These are phyloP conservation scores for Psilocybe cyanescens DNA, from an alignment of 768 basidiomycete species.

Conservation along the genomic window DNA sequence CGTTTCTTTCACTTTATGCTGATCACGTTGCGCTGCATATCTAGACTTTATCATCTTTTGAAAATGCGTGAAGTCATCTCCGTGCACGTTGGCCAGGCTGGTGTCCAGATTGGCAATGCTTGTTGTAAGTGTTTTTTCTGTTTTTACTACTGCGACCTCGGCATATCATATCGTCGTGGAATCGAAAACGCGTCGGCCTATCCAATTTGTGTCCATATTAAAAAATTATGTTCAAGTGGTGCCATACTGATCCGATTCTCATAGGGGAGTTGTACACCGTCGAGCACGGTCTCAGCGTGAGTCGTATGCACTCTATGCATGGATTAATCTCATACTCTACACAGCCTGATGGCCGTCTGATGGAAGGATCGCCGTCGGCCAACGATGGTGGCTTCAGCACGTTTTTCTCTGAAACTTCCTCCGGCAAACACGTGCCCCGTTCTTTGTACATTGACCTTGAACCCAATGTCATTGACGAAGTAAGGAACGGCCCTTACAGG, in stretches of 20 bases:
- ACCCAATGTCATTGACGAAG: slow-evolving; percentile 97
- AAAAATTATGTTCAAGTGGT: slow-evolving; percentile 27
- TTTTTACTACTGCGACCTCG: slow-evolving; percentile 14
- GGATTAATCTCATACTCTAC: slow-evolving; percentile 20
- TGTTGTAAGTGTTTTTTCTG: slow-evolving; percentile 76
- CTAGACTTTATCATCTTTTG: slow-evolving; percentile 28
- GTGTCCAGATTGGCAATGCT: slow-evolving; percentile 97
- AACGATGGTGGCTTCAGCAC: slow-evolving; percentile 95
- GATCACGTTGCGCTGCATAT: slow-evolving; percentile 17
- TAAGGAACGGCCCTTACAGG: slow-evolving; percentile 93
- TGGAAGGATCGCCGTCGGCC: slow-evolving; percentile 73
- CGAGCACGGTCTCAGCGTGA: slow-evolving; percentile 96
- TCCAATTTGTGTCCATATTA: slow-evolving; percentile 18
- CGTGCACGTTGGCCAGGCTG: slow-evolving; percentile 98
- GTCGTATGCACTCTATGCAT: slow-evolving; percentile 25
- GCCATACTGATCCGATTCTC: slow-evolving; percentile 44
- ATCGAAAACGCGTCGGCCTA: slow-evolving; percentile 37
- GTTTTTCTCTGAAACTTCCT: slow-evolving; percentile 98
- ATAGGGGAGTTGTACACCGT: slow-evolving; percentile 98
- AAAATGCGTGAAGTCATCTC: slow-evolving; percentile 97
- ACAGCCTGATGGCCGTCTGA: slow-evolving; percentile 93
- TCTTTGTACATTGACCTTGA: slow-evolving; percentile 98
- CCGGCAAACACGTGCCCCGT: slow-evolving; percentile 96
- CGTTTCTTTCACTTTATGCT: slow-evolving; percentile 17
- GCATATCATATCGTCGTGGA: slow-evolving; percentile 20